A percentile compares a stretch with the other conserved stretches of the same genome.
Evolutionary conservation across 176 grass and related monocot genomes (phyloP).

Genomic region (Puya raimondii): DNA sequence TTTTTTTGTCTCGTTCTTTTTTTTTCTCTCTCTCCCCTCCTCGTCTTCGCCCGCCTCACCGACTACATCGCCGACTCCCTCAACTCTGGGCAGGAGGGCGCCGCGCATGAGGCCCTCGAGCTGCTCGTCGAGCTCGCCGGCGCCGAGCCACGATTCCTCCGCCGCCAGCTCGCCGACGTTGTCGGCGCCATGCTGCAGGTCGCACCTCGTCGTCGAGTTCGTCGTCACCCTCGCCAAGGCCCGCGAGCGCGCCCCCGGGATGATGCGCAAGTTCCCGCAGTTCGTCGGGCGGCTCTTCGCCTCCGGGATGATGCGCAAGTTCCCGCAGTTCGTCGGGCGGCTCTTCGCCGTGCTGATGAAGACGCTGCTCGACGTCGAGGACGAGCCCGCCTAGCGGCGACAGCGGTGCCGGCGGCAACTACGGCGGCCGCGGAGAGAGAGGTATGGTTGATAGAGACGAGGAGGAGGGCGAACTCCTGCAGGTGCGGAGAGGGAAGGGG

Average conservation of each 20-base stretch:
- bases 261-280: slow-evolving; percentile 91
- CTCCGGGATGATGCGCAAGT: no score
- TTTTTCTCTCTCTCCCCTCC: no score
- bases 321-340: no score
- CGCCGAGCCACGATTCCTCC: slow-evolving; percentile 76
- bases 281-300: slow-evolving; percentile 85
- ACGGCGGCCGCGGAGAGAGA: no score
- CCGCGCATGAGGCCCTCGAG: slow-evolving; percentile 87
- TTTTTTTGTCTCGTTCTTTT: no score
- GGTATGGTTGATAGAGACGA: no score
- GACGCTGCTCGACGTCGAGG: slow-evolving; percentile 91
- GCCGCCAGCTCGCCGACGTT: slow-evolving; percentile 71
- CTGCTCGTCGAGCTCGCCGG: slow-evolving; percentile 88
- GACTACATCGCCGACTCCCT: slow-evolving; percentile 78
- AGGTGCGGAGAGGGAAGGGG: no score
- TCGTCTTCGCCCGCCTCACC: slow-evolving; percentile 60
- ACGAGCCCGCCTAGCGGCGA: slow-evolving; percentile 89
- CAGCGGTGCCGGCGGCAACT: slow-evolving; percentile 69
- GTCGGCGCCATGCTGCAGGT: slow-evolving; percentile 92
- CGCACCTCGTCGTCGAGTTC: slow-evolving; percentile 80
- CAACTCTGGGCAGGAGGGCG: slow-evolving; percentile 75
- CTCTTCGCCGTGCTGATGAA: slow-evolving; percentile 95
- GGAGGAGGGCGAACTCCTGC: no score
- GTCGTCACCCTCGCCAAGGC: slow-evolving; percentile 89
- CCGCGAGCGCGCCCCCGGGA: slow-evolving; percentile 80